Base-by-base conservation (phyloP, 352 stramenopile species). In the Globisporangium apiculatum region DNA sequence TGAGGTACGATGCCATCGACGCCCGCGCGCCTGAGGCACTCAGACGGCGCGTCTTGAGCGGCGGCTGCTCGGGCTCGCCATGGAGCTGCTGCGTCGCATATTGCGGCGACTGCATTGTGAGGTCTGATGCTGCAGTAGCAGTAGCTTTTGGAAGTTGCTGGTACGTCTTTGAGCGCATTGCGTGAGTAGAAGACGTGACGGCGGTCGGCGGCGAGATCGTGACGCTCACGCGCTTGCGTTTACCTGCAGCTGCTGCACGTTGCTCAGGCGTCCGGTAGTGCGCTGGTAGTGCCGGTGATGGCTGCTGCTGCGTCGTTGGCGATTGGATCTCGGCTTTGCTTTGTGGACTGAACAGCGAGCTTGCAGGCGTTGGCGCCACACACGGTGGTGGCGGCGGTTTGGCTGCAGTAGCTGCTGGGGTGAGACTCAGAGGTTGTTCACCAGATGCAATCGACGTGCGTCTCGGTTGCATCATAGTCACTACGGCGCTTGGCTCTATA, bases 121-220 rank as follows among this genome's bases (percentile, higher is more conserved):
- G 24, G 24, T 31, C 24, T 31, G 24, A 31, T 31, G 24, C 24
- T 2, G 24, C 24, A 31, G 24, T 31, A 31, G 24, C 24, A 31
- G 24, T 31, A 12, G 40, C 36, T 47, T 49, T 41, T 18, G 35
- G n/a, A 3, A n/a, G 17, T 58, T 15, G 9, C 5, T 50, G 53
- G 24, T 31, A 3, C 4, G 5, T 24, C 43, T 14, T 6, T 8
- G 54, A 45, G 8, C 43, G 18, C n/a, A 31, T 31, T 31, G 40
- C 12, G 4, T 41, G 41, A 5, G 48, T 15, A 7, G 24, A 31
- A 31, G 24, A 31, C 24, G 24, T 31, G 24, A 48, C 31, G 5
- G 40, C 49, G 7, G 8, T 10, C 7, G 42, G 42, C 1, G 58
- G 58, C 3, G 58, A 64, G 58, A 64, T 64, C 45, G 58, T 64